A percentile compares a stretch with the other conserved stretches of the same genome.
Evolutionary conservation across 2,329 filamentous ascomycete genomes (phyloP).

Genomic region (Talaromyces amestolkiae): DNA sequence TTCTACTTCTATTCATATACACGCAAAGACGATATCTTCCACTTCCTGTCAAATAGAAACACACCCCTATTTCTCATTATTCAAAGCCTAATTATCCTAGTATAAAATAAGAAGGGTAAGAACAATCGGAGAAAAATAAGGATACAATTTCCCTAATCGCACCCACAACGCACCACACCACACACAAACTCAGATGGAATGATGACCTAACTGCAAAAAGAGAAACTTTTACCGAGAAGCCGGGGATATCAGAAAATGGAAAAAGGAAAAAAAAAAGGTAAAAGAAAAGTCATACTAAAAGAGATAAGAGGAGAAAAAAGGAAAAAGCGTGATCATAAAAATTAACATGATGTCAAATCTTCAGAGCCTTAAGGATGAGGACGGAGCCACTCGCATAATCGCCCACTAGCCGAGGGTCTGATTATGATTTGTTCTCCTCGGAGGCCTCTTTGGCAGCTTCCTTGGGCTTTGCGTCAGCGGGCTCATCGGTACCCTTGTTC

Average conservation of each 20-base stretch:
- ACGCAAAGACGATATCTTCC: not conserved
- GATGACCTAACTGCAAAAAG: conserved; percentile 26
- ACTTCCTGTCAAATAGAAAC: not conserved
- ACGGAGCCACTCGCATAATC: conserved; percentile 5
- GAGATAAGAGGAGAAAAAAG: conserved; percentile 16
- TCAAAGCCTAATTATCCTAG: conserved; percentile 12
- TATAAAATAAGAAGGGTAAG: conserved; percentile 2
- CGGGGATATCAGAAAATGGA: conserved; percentile 43
- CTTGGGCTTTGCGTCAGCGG: conserved; percentile 47
- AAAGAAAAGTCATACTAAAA: conserved; percentile 28
- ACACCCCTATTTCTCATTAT: conserved; percentile 4
- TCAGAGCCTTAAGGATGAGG: not conserved
- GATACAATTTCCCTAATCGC: conserved; percentile 13
- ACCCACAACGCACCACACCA: conserved; percentile 1
- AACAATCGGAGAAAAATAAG: not conserved
- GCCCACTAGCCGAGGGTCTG: conserved; percentile 18
- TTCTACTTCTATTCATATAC: not conserved
- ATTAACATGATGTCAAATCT: conserved; percentile 19
- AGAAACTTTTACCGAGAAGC: conserved; percentile 39
- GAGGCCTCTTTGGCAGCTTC: conserved; percentile 45
- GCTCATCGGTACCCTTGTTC: conserved; percentile 58
- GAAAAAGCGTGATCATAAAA: conserved; percentile 20
- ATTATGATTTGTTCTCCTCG: conserved; percentile 43
- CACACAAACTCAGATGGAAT: conserved; percentile 6
- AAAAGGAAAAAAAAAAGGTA: conserved; percentile 25